Conservation (phyloP, 352 stramenopile species). For the Globisporangium solare region DNA sequence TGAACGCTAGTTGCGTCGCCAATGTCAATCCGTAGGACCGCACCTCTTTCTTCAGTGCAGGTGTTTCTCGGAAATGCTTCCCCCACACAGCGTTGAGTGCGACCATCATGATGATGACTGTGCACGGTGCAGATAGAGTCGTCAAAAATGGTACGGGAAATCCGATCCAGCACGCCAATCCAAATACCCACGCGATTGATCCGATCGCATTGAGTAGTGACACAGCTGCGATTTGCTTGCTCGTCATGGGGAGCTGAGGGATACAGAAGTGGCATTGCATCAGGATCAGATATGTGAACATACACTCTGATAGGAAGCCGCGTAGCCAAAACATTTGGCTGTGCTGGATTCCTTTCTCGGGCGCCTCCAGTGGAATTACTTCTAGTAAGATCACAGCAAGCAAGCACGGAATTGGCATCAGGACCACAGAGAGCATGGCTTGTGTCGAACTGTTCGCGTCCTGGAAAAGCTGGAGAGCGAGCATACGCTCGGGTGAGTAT, state of each 20-base stretch:
- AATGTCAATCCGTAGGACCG: background rate
- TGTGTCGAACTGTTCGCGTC: background rate
- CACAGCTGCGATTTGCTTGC: background rate
- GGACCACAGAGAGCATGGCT: background rate
- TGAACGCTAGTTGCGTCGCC: background rate
- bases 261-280: background rate
- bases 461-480: background rate
- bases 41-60: background rate
- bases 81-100: background rate
- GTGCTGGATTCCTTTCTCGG: background rate
- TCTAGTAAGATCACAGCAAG: background rate
- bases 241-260: background rate
- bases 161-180: background rate
- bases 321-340: slow-evolving; percentile 4
- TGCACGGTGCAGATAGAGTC: background rate
- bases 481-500: slow-evolving; percentile 7
- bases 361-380: slow-evolving; percentile 2
- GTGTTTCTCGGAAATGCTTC: background rate
- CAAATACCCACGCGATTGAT: background rate
- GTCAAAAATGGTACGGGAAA: background rate
- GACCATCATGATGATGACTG: background rate
- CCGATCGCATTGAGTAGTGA: background rate
- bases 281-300: background rate
- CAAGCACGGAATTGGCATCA: background rate
- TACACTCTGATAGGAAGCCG: background rate